Evolutionary conservation across 2,329 filamentous ascomycete species (phyloP).

Genomic region (Cercospora sojina): DNA sequence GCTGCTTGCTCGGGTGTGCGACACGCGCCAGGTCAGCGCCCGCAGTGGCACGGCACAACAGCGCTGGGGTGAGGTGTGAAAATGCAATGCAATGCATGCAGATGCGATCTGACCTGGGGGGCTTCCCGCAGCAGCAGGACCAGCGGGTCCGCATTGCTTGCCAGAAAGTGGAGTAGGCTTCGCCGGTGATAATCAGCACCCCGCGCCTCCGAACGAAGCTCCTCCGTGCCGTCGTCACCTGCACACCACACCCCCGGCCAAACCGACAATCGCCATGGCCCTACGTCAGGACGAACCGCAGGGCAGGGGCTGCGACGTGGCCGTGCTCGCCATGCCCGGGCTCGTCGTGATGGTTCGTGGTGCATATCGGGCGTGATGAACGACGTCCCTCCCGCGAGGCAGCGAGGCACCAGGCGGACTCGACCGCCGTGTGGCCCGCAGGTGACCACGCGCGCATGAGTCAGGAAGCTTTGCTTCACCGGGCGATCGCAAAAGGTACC

Average conservation of each 20-base stretch:
- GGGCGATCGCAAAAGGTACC: not conserved
- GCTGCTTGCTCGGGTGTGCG: not conserved
- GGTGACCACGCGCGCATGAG: not conserved
- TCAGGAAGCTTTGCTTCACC: not conserved
- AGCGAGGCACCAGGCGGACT: not conserved
- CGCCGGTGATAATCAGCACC: not conserved
- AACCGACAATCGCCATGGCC: not conserved
- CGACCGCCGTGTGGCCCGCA: not conserved
- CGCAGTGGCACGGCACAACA: not conserved
- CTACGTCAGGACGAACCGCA: not conserved
- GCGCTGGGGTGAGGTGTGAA: not conserved
- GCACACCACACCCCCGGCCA: not conserved
- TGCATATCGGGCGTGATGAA: not conserved
- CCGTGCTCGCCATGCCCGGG: not conserved
- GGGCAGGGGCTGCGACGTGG: not conserved
- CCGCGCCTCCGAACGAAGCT: not conserved
- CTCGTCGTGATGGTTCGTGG: not conserved
- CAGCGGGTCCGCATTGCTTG: not conserved
- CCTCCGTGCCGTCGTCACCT: not conserved
- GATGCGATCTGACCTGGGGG: not conserved
- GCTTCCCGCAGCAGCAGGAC: not conserved
- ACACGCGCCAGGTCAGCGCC: not conserved
- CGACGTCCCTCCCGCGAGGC: not conserved
- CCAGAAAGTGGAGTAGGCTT: not conserved
- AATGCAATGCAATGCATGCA: slow-evolving; percentile 8